phyloP scores from a whole-genome alignment of 305 asterid genomes.

The Fraxinus platypoda region DNA sequence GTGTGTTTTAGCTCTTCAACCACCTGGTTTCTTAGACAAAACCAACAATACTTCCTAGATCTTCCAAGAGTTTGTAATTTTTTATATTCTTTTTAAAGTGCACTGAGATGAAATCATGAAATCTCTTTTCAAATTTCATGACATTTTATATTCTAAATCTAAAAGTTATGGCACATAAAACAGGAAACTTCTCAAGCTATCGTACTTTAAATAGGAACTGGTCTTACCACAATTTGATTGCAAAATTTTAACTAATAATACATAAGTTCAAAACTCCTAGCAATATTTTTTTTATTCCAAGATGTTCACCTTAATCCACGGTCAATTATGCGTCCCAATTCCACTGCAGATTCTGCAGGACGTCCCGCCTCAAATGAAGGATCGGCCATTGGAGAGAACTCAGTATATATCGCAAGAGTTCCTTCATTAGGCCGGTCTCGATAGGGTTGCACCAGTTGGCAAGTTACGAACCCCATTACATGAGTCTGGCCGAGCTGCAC shows the following conservation, averaged over 20 bases:
- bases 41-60: background rate
- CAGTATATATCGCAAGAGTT: slow-evolving; percentile 69
- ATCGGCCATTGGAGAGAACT: slow-evolving; percentile 98
- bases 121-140: background rate
- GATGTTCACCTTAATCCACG: slow-evolving; percentile 69
- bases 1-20: background rate
- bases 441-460: slow-evolving; percentile 85
- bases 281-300: background rate
- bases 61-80: background rate
- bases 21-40: background rate
- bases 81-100: background rate
- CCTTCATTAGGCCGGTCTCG: slow-evolving; percentile 91
- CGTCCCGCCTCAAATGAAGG: slow-evolving; percentile 92
- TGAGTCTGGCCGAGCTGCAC: slow-evolving; percentile 90
- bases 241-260: background rate
- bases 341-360: slow-evolving; percentile 86
- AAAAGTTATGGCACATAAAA: background rate
- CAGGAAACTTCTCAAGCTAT: background rate
- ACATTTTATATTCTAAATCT: background rate
- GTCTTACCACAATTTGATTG: background rate
- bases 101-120: background rate
- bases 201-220: no score
- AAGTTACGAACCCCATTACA: slow-evolving; percentile 78
- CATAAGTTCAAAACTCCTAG: slow-evolving; percentile 9
- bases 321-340: slow-evolving; percentile 89